These are phyloP conservation scores for Marasmius sp. DNA, from an alignment of 1,284 basidiomycete species.

Conservation along the genomic window DNA sequence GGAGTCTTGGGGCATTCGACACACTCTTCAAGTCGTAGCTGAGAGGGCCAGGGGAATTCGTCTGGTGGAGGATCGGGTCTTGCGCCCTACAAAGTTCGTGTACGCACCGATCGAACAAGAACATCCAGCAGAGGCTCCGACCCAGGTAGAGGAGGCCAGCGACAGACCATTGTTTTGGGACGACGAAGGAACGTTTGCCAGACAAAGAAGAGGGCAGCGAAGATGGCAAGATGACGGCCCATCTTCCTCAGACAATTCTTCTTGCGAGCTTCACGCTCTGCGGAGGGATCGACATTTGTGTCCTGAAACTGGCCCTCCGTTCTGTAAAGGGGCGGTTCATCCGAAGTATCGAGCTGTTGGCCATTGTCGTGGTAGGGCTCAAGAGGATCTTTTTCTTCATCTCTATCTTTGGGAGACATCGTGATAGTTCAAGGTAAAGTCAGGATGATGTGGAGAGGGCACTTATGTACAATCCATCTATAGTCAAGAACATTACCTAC, in stretches of 20 bases:
- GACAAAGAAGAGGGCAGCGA: too few relatives aligned
- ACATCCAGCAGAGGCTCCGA: not conserved
- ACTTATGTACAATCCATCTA: too few relatives aligned
- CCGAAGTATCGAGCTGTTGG: not conserved
- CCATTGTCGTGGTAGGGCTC: not conserved
- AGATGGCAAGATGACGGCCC: too few relatives aligned
- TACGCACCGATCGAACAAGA: not conserved
- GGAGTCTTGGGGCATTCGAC: conserved; percentile 6
- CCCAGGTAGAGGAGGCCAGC: too few relatives aligned
- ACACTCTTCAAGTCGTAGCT: conserved; percentile 5
- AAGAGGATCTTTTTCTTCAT: not conserved
- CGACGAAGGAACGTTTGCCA: too few relatives aligned
- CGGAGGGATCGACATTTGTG: not conserved
- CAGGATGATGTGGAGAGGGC: too few relatives aligned
- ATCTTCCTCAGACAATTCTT: not conserved
- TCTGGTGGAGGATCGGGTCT: not conserved
- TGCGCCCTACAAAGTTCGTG: not conserved
- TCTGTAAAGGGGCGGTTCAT: not conserved
- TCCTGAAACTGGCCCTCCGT: not conserved
- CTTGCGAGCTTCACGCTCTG: not conserved
- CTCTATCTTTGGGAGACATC: not conserved
- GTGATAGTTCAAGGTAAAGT: not conserved
- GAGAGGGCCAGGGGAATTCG: conserved; percentile 2
- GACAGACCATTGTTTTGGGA: too few relatives aligned
- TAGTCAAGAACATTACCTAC: too few relatives aligned